Conservation (phyloP, 2,329 filamentous ascomycete species). For the Fusarium sp. region DNA sequence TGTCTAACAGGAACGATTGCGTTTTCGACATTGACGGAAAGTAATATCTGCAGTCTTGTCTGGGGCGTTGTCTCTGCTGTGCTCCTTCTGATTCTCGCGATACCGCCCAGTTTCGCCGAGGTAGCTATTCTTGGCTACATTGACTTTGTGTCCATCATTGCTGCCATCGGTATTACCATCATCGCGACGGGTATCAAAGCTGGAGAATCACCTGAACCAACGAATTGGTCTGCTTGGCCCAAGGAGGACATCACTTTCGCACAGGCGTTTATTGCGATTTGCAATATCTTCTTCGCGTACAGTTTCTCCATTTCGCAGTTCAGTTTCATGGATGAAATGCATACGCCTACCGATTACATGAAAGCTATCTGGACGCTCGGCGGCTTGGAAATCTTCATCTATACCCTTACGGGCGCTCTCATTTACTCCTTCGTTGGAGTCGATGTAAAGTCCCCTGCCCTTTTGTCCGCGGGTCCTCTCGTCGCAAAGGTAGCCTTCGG, state of each 20-base stretch:
- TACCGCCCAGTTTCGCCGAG: conserved; percentile 56
- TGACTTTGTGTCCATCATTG: conserved; percentile 50
- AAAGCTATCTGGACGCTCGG: conserved; percentile 70
- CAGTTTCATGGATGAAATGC: conserved; percentile 61
- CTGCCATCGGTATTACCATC: conserved; percentile 72
- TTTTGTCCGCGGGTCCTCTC: conserved; percentile 67
- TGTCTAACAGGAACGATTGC: conserved; percentile 74
- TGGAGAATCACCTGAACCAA: conserved; percentile 17
- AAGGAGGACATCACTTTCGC: conserved; percentile 56
- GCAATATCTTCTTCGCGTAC: conserved; percentile 76
- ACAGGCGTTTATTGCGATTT: conserved; percentile 67
- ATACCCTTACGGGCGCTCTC: conserved; percentile 70
- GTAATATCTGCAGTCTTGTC: conserved; percentile 56
- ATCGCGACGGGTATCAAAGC: conserved; percentile 65
- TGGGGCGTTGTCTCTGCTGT: conserved; percentile 55
- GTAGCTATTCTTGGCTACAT: conserved; percentile 44
- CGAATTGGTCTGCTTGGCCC: conserved; percentile 54
- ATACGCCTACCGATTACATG: conserved; percentile 54
- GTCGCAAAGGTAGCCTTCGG: conserved; percentile 55
- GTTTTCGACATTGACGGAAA: conserved; percentile 69
- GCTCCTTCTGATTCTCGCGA: conserved; percentile 53
- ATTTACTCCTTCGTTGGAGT: conserved; percentile 75
- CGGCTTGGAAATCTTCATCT: conserved; percentile 68
- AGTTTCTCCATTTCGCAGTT: conserved; percentile 60
- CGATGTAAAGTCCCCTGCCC: conserved; percentile 70